phyloP scores from a whole-genome alignment of 345 rosid genomes.

The Eucalyptus polyanthemos region DNA sequence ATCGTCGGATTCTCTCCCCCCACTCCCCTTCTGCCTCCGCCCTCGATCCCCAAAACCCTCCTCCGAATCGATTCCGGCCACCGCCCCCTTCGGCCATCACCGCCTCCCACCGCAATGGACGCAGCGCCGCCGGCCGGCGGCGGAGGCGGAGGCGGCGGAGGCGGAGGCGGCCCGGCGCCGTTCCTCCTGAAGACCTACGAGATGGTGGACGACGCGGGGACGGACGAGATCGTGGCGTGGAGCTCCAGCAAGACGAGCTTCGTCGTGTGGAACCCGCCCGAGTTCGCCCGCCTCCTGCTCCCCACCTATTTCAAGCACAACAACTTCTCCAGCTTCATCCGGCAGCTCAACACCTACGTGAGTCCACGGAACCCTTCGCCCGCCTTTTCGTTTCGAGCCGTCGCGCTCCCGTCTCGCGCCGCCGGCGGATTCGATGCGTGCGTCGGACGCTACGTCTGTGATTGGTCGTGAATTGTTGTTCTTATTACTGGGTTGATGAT shows the following conservation, averaged over 20 bases:
- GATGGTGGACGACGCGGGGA: constrained; percentile 73
- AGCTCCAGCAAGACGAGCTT: constrained; percentile 59
- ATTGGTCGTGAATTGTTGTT: neutral
- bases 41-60: neutral
- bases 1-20: neutral
- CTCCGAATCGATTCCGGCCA: neutral
- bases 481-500: neutral
- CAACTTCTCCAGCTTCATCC: constrained; percentile 61
- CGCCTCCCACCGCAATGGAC: neutral
- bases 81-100: neutral
- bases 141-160: constrained; percentile 2
- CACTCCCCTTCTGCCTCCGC: too few relatives aligned
- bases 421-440: neutral
- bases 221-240: constrained; percentile 90
- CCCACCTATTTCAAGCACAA: constrained; percentile 92
- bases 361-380: neutral
- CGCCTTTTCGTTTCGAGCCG: neutral
- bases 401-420: neutral
- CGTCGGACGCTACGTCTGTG: neutral
- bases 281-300: constrained; percentile 67
- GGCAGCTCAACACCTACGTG: constrained; percentile 9
- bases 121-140: neutral
- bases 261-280: constrained; percentile 91
- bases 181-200: constrained; percentile 80
- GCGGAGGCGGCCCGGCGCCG: constrained; percentile 56